Conservation (phyloP, 1,284 basidiomycete genomes). For the Tilletia walkeri region DNA sequence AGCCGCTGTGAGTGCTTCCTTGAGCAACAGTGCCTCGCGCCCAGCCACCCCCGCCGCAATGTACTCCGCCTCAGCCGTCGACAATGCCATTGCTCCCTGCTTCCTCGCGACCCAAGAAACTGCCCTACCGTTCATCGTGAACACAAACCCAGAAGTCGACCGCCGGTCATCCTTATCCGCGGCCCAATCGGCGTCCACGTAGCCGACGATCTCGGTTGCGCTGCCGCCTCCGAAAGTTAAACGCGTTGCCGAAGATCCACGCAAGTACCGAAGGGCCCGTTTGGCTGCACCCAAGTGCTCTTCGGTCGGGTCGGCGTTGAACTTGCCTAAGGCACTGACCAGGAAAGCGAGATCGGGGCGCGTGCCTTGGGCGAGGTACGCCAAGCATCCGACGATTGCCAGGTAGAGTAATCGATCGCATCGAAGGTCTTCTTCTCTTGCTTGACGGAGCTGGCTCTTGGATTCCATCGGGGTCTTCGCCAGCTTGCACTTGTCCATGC, state of each 20-base stretch:
- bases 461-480: background rate
- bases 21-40: constrained; percentile 14
- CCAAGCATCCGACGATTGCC: background rate
- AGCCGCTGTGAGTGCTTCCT: background rate
- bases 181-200: constrained; percentile 25
- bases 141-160: constrained; percentile 23
- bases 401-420: background rate
- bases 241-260: background rate
- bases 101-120: constrained; percentile 19
- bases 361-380: constrained; percentile 6
- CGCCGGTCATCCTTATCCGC: constrained; percentile 17
- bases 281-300: constrained; percentile 2
- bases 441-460: background rate
- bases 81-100: constrained; percentile 22
- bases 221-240: background rate
- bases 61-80: constrained; percentile 25
- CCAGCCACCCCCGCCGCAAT: constrained; percentile 16
- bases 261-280: constrained; percentile 1
- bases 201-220: constrained; percentile 1
- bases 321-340: constrained; percentile 4
- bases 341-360: constrained; percentile 9
- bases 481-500: background rate
- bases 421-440: background rate
- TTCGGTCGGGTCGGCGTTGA: background rate
- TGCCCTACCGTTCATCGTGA: constrained; percentile 17